Base-by-base conservation (phyloP, 148 eudicot species). In the Arctostaphylos glauca region DNA sequence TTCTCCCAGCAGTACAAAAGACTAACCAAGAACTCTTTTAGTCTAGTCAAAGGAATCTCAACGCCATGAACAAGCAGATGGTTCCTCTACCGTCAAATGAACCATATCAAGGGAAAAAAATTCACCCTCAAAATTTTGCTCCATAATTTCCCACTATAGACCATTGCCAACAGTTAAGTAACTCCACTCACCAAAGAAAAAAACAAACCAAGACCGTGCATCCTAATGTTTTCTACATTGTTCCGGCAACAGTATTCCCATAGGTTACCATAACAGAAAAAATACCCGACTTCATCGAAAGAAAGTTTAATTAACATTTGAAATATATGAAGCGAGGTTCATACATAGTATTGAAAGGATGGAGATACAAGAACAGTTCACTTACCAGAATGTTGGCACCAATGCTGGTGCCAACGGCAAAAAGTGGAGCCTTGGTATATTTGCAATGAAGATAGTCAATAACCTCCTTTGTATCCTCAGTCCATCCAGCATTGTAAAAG, bases 401-500 rank as follows among this genome's bases (percentile, higher is more conserved):
- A 83, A 96, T 92, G 91, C 98, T 96, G 9, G 94, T 92, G 83
- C 99, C 99, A 60, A 96, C 84, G 56, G 88, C 87, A 87, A 90
- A 94, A 58, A 96, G 81, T 31, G 97, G 95, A 52, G 94, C 93
- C 76, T 84, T 80, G 55, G 93, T 89, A 85, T 91, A 89, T 87
- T 96, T 91, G 41, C 79, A 48, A 85, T 93, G 99, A 76, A 96
- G 92, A 88, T 91, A 82, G 81, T 87, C 88, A 82, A 93, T 82
- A 54, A 94, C 88, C 8, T 81, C 90, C 76, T 94, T 91, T 78
- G 90, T 74, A 89, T 96, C 98, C 79, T 90, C 94, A 47, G 98
- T 96, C 97, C 98, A 96, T 77, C 98, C 97, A 86, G 98, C 99
- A 85, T 94, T 96, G 77, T 94, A 94, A 84, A 94, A 92, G 90